Evolutionary conservation across 75 land plant genomes (phyloP).

Genomic region (Cryptomeria japonica): DNA sequence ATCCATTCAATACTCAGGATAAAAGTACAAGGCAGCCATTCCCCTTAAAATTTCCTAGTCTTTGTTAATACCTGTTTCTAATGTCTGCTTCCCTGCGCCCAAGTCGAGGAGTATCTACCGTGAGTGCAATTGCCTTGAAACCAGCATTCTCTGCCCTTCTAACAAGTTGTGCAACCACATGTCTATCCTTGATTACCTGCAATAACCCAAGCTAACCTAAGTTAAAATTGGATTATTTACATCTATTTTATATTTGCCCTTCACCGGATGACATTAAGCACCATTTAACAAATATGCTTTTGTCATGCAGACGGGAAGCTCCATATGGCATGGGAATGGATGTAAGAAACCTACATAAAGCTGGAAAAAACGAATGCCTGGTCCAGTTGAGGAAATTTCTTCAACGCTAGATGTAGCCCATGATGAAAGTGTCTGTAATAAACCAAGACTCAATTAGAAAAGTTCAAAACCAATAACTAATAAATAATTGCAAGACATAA

Average conservation of each 20-base stretch:
- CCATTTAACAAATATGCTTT: neutral
- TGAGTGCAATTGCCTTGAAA: constrained; percentile 89
- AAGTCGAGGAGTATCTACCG: constrained; percentile 83
- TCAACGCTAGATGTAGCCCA: constrained; percentile 91
- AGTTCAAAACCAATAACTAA: neutral
- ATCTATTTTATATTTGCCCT: neutral
- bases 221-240: neutral
- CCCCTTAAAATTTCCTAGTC: neutral
- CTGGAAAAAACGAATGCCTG: constrained; percentile 90
- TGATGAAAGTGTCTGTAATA: constrained; percentile 76
- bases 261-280: neutral
- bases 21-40: neutral
- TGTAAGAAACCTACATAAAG: constrained; percentile 60
- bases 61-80: constrained; percentile 66
- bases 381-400: constrained; percentile 83
- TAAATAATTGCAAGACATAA: neutral
- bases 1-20: neutral
- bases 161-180: constrained; percentile 81
- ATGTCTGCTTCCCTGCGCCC: constrained; percentile 92
- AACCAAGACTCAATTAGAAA: neutral
- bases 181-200: constrained; percentile 83
- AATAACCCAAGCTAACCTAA: neutral
- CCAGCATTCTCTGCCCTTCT: constrained; percentile 91
- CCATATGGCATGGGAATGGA: neutral
- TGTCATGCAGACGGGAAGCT: neutral